Conservation (phyloP, 208 protist genomes). For the Crithidia expoeki region DNA sequence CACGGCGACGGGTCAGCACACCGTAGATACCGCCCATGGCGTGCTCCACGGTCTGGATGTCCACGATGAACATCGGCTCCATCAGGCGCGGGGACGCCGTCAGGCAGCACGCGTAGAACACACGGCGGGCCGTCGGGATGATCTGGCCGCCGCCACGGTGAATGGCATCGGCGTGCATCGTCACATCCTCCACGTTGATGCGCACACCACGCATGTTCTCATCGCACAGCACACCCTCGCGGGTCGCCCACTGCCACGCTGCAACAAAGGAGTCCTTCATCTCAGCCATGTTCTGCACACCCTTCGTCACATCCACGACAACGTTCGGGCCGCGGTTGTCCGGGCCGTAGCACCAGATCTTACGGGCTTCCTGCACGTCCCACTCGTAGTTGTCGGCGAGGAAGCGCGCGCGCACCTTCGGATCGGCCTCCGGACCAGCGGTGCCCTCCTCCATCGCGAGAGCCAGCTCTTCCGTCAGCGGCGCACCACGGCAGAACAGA, state of each 20-base stretch:
- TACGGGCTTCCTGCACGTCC: slow-evolving; percentile 84
- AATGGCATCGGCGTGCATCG: slow-evolving; percentile 98
- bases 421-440: too few species aligned
- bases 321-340: slow-evolving; percentile 97
- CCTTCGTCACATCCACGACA: slow-evolving; percentile 97
- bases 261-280: slow-evolving; percentile 97
- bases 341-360: slow-evolving; percentile 99
- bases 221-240: slow-evolving; percentile 92
- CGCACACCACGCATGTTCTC: slow-evolving; percentile 97
- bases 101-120: slow-evolving; percentile 95
- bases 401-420: too few species aligned
- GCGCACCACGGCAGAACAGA: too few species aligned
- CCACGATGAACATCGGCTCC: slow-evolving; percentile 98
- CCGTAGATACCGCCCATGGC: slow-evolving; percentile 97
- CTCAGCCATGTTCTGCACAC: slow-evolving; percentile 98
- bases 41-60: slow-evolving; percentile 96
- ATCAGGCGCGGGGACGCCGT: slow-evolving; percentile 93
- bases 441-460: too few species aligned
- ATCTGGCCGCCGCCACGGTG: slow-evolving; percentile 99
- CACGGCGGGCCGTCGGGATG: slow-evolving; percentile 95
- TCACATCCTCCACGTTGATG: slow-evolving; percentile 97
- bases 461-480: too few species aligned
- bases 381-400: background rate
- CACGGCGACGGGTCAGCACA: slow-evolving; percentile 96
- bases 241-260: slow-evolving; percentile 96